phyloP scores from a whole-genome alignment of 306 rosid genomes.

The Ceratonia siliqua region DNA sequence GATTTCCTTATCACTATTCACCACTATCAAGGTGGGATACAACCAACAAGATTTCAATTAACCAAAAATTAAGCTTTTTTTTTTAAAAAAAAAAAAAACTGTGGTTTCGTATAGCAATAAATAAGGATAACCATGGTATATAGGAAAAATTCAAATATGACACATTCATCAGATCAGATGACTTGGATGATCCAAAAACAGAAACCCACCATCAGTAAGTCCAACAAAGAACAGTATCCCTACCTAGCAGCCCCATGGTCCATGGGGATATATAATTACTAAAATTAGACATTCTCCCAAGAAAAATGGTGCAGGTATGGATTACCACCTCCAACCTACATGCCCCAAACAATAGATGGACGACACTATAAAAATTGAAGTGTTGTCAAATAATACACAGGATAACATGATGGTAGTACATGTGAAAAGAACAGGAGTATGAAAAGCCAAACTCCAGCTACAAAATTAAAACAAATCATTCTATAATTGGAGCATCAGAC shows the following conservation, averaged over 20 bases:
- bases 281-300: not conserved
- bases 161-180: slow-evolving; percentile 15
- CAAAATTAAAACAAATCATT: slow-evolving; percentile 16
- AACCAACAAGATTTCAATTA: not conserved
- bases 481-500: slow-evolving; percentile 1
- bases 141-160: slow-evolving; percentile 6
- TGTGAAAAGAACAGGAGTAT: slow-evolving; percentile 5
- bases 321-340: not conserved
- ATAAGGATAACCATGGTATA: not conserved
- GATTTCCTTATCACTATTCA: slow-evolving; percentile 3
- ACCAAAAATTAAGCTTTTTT: slow-evolving; percentile 1
- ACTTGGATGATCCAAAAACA: slow-evolving; percentile 21
- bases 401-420: not conserved
- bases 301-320: not conserved
- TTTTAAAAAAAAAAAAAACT: no score
- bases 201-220: not conserved
- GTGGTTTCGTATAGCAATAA: not conserved
- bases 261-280: no score
- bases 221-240: slow-evolving; percentile 4
- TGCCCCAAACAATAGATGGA: not conserved
- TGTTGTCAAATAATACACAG: slow-evolving; percentile 14
- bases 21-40: not conserved
- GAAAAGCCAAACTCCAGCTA: slow-evolving; percentile 18
- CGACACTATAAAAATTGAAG: not conserved
- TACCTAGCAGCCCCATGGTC: not conserved